Base-by-base conservation (phyloP, 2,329 filamentous ascomycete genomes). In the Colletotrichum somersetense region DNA sequence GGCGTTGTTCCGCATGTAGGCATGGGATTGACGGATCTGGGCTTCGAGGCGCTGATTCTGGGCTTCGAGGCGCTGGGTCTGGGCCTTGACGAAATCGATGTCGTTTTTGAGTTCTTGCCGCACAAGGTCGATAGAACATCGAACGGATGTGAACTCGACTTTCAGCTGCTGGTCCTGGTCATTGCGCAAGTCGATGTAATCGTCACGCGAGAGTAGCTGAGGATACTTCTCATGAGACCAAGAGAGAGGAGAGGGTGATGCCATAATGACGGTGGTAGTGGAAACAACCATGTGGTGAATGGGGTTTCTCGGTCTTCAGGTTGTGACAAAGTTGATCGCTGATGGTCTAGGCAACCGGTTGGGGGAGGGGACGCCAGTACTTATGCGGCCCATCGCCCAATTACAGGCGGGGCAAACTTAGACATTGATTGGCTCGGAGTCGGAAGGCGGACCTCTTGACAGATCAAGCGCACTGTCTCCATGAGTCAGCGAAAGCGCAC, bases 1-100 rank as follows among this genome's bases (percentile, higher is more conserved):
- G 1, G 42, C 64, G 16, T 66, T 66, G 16, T 58, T 66, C 14
- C 7, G 35, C 14, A 42, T 66, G 16, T 38, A 66, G 40, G 63
- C 55, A 23, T 66, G 10, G 3, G 33, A 58, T 30, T 40, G 20
- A 33, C 20, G 11, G 5, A 66, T 42, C 63, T 58, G 7, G 53
- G 63, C 23, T 30, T 52, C 2, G 16, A 52, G 48, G 48, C 48
- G 48, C 48, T 52, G n/a, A n/a, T n/a, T n/a, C n/a, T n/a, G n/a
- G n/a, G n/a, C n/a, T n/a, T n/a, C n/a, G n/a, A n/a, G n/a, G n/a
- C n/a, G n/a, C n/a, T n/a, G 14, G 12, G 5, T 52, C 8, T 52
- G 4, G 7, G 23, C 48, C 48, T 52, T 16, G 4, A 52, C 20
- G 10, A n/a, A n/a, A n/a, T n/a, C n/a, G n/a, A n/a, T n/a, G n/a